Evolutionary conservation across 1,139 yeast genomes (phyloP).

Genomic region (Saccharomycopsis phalli): DNA sequence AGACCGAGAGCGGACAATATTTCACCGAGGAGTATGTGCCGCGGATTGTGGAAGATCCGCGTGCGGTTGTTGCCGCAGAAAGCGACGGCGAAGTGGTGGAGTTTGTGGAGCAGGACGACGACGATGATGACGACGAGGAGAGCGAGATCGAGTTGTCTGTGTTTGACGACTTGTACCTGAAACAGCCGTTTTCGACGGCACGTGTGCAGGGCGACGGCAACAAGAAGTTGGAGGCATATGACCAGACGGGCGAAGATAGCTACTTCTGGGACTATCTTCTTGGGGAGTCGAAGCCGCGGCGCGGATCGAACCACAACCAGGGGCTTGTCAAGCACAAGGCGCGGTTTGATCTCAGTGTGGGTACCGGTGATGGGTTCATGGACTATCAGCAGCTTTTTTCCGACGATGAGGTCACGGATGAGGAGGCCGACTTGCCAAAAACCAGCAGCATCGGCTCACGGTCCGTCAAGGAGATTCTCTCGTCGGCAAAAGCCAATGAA

Average conservation of each 20-base stretch:
- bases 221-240: constrained; percentile 17
- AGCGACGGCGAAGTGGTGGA: constrained; percentile 19
- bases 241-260: constrained; percentile 38
- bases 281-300: constrained; percentile 24
- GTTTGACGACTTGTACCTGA: constrained; percentile 19
- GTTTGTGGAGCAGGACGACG: constrained; percentile 21
- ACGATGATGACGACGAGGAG: constrained; percentile 24
- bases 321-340: neutral
- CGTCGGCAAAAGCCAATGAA: constrained; percentile 55
- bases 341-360: constrained; percentile 15
- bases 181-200: constrained; percentile 3
- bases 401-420: constrained; percentile 73
- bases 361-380: constrained; percentile 15
- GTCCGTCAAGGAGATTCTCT: constrained; percentile 79
- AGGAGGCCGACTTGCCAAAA: constrained; percentile 67
- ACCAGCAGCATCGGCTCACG: constrained; percentile 56
- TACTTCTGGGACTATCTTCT: constrained; percentile 46
- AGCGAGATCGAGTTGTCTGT: constrained; percentile 17
- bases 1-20: constrained; percentile 19
- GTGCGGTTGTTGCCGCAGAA: constrained; percentile 17
- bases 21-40: constrained; percentile 16
- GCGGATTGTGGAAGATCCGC: constrained; percentile 17
- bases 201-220: neutral
- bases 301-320: neutral
- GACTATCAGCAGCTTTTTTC: constrained; percentile 16